These are phyloP conservation scores for Amanita rimosa DNA, from an alignment of 768 basidiomycete genomes.

Conservation along the genomic window DNA sequence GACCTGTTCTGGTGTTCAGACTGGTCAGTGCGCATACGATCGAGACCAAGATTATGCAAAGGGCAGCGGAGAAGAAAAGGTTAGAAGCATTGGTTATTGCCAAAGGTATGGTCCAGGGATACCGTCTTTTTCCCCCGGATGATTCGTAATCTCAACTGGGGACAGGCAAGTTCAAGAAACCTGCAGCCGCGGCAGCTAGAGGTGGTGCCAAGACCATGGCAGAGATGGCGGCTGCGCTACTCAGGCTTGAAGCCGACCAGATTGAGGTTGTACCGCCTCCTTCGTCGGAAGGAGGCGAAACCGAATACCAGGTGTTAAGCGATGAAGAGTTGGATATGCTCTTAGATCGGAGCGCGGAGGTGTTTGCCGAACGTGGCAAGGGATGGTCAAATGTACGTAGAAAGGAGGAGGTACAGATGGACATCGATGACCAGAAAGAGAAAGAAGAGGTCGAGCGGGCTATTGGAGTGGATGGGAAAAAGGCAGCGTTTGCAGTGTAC, in stretches of 20 bases:
- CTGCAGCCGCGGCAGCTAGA: conserved; percentile 42
- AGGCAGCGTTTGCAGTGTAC: conserved; percentile 69
- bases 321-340: conserved; percentile 74
- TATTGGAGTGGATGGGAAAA: conserved; percentile 17
- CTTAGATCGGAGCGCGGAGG: conserved; percentile 67
- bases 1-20: conserved; percentile 82
- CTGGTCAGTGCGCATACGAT: conserved; percentile 82
- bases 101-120: conserved; percentile 42
- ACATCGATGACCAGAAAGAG: conserved; percentile 7
- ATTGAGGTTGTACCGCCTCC: conserved; percentile 64
- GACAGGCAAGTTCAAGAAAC: conserved; percentile 75
- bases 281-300: conserved; percentile 42
- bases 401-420: conserved; percentile 7
- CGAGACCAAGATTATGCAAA: conserved; percentile 85
- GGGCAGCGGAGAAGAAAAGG: conserved; percentile 78
- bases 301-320: conserved; percentile 63
- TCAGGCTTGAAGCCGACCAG: conserved; percentile 79
- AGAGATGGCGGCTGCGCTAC: conserved; percentile 69
- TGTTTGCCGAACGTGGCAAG: conserved; percentile 56
- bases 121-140: not conserved
- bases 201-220: conserved; percentile 46
- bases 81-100: conserved; percentile 94
- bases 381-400: conserved; percentile 56
- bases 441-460: conserved; percentile 10
- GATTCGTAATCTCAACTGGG: not conserved